Evolutionary conservation across 1,139 yeast genomes (phyloP), one percentile per base, ranked within the genome.

Genomic region (Candida freyschussii): DNA sequence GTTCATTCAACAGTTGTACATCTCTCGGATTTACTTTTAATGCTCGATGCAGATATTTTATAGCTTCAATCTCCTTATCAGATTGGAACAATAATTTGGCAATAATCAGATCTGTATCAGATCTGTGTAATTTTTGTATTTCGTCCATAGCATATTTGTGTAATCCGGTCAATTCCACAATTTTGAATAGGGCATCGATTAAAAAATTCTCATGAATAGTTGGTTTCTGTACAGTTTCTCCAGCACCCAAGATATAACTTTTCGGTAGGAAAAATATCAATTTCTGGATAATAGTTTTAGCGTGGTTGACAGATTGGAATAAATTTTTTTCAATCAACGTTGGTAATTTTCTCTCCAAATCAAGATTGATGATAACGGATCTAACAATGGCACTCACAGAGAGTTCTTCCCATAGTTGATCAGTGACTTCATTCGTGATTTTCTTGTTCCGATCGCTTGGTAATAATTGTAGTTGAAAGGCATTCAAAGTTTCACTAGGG

Each of bases 361-460:
- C 84, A 44, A 80, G 87, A 24, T 79, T 69, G 43, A 77, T 83
- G 28, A 86, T 60, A 17, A 89, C 56, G 15, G 86, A 66, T 48
- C 98, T 67, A 27, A 86, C 72, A 47, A 87, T 66, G 3, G 83
- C 72, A 41, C 86, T 77, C 31, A 86, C 78, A 56, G 76, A 84
- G 0, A 94, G 74, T 55, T 91, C 96, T 21, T 67, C 66, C 97
- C 97, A 89, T 21, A 72, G 39, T 19, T 56, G 53, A 1, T 63
- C 65, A 12, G 59, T 55, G 11, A 64, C 37, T 12, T 52, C 50
- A 12, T 42, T 37, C 3, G 45, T 21, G 2, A 42, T 47, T 13
- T 53, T 56, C 13, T 46, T 44, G 5, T 36, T 20, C 34, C 59
- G 52, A 25, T 57, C 58, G 38, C 69, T 63, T 4, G 75, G 61